phyloP scores from a whole-genome alignment of 2,329 filamentous ascomycete species.

The Pyrenophora graminea region DNA sequence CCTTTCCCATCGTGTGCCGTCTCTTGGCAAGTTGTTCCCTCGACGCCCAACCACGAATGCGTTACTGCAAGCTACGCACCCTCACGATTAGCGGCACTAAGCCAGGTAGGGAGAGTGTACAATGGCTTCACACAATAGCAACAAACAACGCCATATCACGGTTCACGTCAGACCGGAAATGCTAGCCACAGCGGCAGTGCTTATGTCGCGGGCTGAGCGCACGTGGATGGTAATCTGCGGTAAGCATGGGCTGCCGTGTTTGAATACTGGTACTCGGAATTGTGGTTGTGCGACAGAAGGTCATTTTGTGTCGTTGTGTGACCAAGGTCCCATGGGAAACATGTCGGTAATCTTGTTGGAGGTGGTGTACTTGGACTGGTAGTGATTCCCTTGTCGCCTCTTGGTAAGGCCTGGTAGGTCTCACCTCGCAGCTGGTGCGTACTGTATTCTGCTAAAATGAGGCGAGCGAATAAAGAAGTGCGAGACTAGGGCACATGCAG shows the following conservation, averaged over 20 bases:
- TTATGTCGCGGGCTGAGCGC: slow-evolving; percentile 13
- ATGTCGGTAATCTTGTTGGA: slow-evolving; percentile 5
- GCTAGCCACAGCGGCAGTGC: slow-evolving; percentile 10
- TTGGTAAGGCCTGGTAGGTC: neutral
- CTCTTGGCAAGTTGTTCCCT: slow-evolving; percentile 8
- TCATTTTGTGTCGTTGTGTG: slow-evolving; percentile 1
- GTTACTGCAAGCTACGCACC: slow-evolving; percentile 2
- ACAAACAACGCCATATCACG: slow-evolving; percentile 4
- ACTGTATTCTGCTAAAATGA: neutral
- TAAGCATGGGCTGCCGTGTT: slow-evolving; percentile 25
- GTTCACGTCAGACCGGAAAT: slow-evolving; percentile 27
- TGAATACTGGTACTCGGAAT: slow-evolving; percentile 24
- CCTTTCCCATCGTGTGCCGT: slow-evolving; percentile 5
- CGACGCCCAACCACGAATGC: slow-evolving; percentile 2
- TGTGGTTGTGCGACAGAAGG: slow-evolving; percentile 4
- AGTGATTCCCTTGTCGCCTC: neutral
- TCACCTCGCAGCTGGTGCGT: slow-evolving; percentile 1
- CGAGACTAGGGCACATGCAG: slow-evolving; percentile 1
- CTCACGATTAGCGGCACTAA: slow-evolving; percentile 21
- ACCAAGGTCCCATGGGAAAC: neutral
- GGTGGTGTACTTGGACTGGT: neutral
- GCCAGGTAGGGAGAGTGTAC: slow-evolving; percentile 8
- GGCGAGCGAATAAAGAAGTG: slow-evolving; percentile 3
- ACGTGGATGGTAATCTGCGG: slow-evolving; percentile 34
- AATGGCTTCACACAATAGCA: slow-evolving; percentile 1